These are phyloP conservation scores for Alternaria infectoria DNA, from an alignment of 2,329 filamentous ascomycete genomes.

Conservation along the genomic window DNA sequence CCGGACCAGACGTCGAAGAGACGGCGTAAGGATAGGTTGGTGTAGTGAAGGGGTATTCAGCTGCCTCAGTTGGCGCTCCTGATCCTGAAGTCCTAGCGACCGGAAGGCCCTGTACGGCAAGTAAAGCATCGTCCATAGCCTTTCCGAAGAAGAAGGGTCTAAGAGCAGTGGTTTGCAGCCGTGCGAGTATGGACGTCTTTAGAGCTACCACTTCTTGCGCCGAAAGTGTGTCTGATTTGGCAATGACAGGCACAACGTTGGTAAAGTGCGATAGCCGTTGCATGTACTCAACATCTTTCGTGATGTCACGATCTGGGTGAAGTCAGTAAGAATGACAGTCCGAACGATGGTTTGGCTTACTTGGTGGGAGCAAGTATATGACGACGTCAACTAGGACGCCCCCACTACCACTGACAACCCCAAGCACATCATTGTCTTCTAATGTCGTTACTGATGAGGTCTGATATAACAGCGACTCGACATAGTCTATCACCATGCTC, in stretches of 20 bases:
- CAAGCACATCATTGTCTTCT: slow-evolving; percentile 75
- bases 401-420: slow-evolving; percentile 79
- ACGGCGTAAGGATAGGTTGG: slow-evolving; percentile 70
- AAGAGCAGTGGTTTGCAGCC: slow-evolving; percentile 65
- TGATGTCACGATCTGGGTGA: slow-evolving; percentile 41
- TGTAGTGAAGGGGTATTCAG: slow-evolving; percentile 37
- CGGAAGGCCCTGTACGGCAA: slow-evolving; percentile 42
- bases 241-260: slow-evolving; percentile 84
- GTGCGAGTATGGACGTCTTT: slow-evolving; percentile 65
- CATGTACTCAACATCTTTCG: slow-evolving; percentile 74
- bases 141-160: slow-evolving; percentile 71
- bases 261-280: slow-evolving; percentile 73
- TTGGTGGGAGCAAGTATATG: slow-evolving; percentile 78
- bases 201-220: slow-evolving; percentile 62
- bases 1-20: slow-evolving; percentile 74
- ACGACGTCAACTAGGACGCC: slow-evolving; percentile 85
- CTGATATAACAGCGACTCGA: slow-evolving; percentile 72
- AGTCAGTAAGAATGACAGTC: slow-evolving; percentile 25
- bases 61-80: slow-evolving; percentile 15
- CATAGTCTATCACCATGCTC: slow-evolving; percentile 64
- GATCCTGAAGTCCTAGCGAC: slow-evolving; percentile 10
- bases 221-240: slow-evolving; percentile 74
- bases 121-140: slow-evolving; percentile 42
- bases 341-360: slow-evolving; percentile 55
- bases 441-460: slow-evolving; percentile 67